Evolutionary conservation across 257 asterid species (phyloP), one percentile per base, ranked within the genome.

Genomic region (Fraxinus cuspidata): DNA sequence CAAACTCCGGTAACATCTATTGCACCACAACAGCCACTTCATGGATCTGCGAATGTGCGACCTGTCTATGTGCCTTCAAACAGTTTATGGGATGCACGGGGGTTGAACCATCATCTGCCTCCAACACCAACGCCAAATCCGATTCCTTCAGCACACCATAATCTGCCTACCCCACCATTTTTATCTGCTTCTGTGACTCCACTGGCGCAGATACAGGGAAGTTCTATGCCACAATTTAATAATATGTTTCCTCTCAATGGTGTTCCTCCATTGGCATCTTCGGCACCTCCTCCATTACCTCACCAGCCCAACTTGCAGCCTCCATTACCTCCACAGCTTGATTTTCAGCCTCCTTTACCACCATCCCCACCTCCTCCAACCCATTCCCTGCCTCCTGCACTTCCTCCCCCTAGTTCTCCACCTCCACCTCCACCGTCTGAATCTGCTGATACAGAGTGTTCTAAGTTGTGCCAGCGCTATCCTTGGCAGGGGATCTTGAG

Each of bases 401-500:
- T 78, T 71, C 91, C 90, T 74, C 96, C 92, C 32, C 97, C 96
- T 37, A 78, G 77, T 78, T 87, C 96, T 77, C 84, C 84, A 18
- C 94, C 89, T 28, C 89, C 90, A 28, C 90, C 91, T 65, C 89
- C 92, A 64, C 86, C 89, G 63, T 81, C 85, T 70, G 88, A 84
- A 78, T 82, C 90, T 49, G 77, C 81, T 49, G 80, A 79, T 82
- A 82, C 79, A 2, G 91, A 82, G 70, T 75, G 79, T 83, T 74
- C 79, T 71, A 85, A 69, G 77, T 74, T 72, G 38, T 74, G 72
- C 71, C 81, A 66, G 29, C 83, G 75, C 58, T 84, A 83, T 82
- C 87, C 85, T 31, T 94, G 98, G 98, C 93, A 90, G 82, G 98
- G 98, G 67, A 74, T 87, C 84, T 84, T 94, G 89, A 91, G 93